A percentile compares a stretch with the other conserved stretches of the same genome.
Evolutionary conservation across 345 rosid genomes (phyloP).

Genomic region (Bretschneidera sinensis): DNA sequence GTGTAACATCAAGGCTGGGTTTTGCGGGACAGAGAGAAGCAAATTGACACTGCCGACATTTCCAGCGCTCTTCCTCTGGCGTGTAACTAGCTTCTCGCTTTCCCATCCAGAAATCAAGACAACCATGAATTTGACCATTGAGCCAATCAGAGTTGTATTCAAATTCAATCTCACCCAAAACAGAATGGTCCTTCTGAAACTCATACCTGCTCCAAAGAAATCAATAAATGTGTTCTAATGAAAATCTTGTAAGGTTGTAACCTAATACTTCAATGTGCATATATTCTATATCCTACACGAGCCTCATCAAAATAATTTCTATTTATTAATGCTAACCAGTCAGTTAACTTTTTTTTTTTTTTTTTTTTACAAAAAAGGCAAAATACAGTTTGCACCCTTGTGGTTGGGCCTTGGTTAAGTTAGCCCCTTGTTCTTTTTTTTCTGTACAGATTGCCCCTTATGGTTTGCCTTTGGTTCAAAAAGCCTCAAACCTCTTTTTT

Average conservation of each 20-base stretch:
- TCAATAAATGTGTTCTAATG: neutral
- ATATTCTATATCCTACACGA: neutral
- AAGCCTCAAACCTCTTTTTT: too few relatives aligned
- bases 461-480: too few relatives aligned
- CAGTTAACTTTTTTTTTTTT: too few relatives aligned
- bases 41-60: constrained; percentile 59
- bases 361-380: too few relatives aligned
- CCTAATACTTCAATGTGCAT: neutral
- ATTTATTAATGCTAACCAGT: neutral
- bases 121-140: constrained; percentile 28
- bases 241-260: neutral
- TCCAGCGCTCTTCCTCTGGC: constrained; percentile 82
- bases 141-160: constrained; percentile 52
- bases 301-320: neutral
- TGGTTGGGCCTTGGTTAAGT: too few relatives aligned
- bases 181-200: constrained; percentile 57
- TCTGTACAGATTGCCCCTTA: too few relatives aligned
- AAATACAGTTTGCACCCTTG: too few relatives aligned
- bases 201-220: constrained; percentile 54
- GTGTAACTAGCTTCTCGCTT: constrained; percentile 55
- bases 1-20: constrained; percentile 7
- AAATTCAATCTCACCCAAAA: constrained; percentile 63
- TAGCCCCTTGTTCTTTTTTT: too few relatives aligned
- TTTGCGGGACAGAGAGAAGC: constrained; percentile 41
- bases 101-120: constrained; percentile 59